Evolutionary conservation across 225 moss, liverwort and hornwort species (phyloP).

Genomic region (Physcomitrellopsis africana): DNA sequence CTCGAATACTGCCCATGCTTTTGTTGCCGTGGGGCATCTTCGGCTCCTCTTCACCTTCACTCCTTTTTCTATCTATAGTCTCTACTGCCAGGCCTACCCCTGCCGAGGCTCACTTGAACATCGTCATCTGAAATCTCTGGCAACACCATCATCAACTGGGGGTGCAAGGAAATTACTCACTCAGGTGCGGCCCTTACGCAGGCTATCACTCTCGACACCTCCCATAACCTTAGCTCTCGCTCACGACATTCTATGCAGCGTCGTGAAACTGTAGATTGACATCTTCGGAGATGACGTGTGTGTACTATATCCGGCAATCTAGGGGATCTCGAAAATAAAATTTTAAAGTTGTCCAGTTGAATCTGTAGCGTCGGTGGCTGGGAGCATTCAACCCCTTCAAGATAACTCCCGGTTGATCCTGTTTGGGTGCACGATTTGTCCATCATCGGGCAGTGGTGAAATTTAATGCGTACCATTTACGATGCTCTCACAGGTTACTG

Average conservation of each 20-base stretch:
- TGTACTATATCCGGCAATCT: background rate
- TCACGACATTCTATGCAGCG: no score
- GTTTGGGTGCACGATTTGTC: background rate
- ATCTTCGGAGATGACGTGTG: no score
- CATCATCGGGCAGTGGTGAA: background rate
- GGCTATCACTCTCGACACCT: no score
- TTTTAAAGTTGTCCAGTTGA: background rate
- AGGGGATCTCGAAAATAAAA: background rate
- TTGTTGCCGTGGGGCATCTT: background rate
- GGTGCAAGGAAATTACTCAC: no score
- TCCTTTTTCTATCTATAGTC: slow-evolving; percentile 11
- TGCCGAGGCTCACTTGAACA: background rate
- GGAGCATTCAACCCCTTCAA: background rate
- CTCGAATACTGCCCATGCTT: slow-evolving; percentile 4
- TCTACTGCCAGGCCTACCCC: background rate
- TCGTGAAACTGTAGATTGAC: no score
- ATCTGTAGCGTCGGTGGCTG: background rate
- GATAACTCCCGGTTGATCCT: background rate
- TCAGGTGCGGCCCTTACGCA: no score
- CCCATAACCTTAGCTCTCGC: no score
- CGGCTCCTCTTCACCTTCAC: background rate
- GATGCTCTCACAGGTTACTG: background rate
- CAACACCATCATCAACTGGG: background rate
- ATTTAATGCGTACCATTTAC: background rate
- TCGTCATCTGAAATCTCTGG: background rate